A percentile compares a stretch with the other conserved stretches of the same genome.
These are phyloP conservation scores for Sonneratia caseolaris DNA, from an alignment of 345 rosid genomes.

Conservation along the genomic window DNA sequence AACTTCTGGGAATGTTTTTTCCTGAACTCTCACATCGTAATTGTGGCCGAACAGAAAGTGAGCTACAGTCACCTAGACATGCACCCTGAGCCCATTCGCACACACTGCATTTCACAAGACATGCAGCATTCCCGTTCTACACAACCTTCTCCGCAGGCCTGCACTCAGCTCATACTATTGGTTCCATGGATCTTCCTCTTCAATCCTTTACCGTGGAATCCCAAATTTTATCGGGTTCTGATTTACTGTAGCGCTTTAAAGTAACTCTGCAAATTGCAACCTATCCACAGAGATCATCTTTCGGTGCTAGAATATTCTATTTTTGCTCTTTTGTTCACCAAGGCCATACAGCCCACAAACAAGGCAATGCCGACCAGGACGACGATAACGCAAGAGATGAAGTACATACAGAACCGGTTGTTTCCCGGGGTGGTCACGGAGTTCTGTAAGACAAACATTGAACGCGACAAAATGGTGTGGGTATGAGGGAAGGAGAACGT, in stretches of 20 bases:
- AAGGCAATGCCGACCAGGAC: slow-evolving; percentile 42
- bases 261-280: slow-evolving; percentile 16
- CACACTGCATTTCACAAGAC: slow-evolving; percentile 24
- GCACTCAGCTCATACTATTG: slow-evolving; percentile 30
- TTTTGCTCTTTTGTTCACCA: slow-evolving; percentile 54
- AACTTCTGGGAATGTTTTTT: neutral
- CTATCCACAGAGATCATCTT: no score
- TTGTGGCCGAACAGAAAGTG: neutral
- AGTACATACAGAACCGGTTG: neutral
- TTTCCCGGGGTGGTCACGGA: neutral
- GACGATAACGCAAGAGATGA: slow-evolving; percentile 12
- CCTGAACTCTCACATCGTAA: neutral
- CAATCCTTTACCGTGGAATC: neutral
- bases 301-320: slow-evolving; percentile 13
- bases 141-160: slow-evolving; percentile 65
- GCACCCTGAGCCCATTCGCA: slow-evolving; percentile 4
- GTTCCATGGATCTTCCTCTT: slow-evolving; percentile 16
- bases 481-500: neutral
- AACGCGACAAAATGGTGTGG: neutral
- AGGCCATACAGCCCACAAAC: slow-evolving; percentile 41
- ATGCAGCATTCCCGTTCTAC: slow-evolving; percentile 47
- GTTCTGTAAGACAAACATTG: neutral
- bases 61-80: neutral
- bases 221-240: neutral
- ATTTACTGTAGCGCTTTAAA: neutral